These are phyloP conservation scores for Sporothrix schenckii DNA, from an alignment of 2,329 filamentous ascomycete species.

Conservation along the genomic window DNA sequence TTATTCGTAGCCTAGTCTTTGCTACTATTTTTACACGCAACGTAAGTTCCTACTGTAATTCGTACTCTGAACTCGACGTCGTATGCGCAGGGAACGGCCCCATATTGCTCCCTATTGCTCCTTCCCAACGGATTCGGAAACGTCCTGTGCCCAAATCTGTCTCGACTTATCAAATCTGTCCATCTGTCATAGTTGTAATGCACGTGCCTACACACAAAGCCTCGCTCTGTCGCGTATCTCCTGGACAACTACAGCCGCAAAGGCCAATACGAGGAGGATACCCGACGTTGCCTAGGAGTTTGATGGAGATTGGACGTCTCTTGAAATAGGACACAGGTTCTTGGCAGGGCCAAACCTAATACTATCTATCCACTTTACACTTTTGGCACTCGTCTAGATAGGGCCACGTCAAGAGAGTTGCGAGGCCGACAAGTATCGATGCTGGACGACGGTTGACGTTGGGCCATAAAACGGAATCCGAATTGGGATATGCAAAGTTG, in stretches of 20 bases:
- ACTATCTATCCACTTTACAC: too few species aligned
- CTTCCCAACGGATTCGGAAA: not conserved
- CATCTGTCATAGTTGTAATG: not conserved
- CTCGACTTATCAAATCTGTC: not conserved
- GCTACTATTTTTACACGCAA: slow-evolving; percentile 15
- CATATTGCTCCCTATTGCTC: slow-evolving; percentile 18
- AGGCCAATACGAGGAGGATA: not conserved
- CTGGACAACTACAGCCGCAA: slow-evolving; percentile 13
- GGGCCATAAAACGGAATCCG: not conserved
- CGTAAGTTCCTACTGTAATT: too few species aligned
- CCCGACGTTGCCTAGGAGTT: not conserved
- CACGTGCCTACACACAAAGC: not conserved
- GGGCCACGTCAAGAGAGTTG: not conserved
- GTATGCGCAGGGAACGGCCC: not conserved
- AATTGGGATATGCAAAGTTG: slow-evolving; percentile 2
- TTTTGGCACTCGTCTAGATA: not conserved
- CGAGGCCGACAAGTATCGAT: not conserved
- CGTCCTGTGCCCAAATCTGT: slow-evolving; percentile 5
- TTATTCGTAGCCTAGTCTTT: not conserved
- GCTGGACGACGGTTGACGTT: not conserved
- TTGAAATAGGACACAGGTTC: slow-evolving; percentile 2
- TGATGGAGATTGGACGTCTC: not conserved
- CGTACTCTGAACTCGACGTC: too few species aligned
- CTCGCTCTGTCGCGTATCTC: not conserved
- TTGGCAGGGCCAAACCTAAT: not conserved